A percentile compares a stretch with the other conserved stretches of the same genome.
Evolutionary conservation across 768 basidiomycete species (phyloP).

Genomic region (Gymnopilus junonius): DNA sequence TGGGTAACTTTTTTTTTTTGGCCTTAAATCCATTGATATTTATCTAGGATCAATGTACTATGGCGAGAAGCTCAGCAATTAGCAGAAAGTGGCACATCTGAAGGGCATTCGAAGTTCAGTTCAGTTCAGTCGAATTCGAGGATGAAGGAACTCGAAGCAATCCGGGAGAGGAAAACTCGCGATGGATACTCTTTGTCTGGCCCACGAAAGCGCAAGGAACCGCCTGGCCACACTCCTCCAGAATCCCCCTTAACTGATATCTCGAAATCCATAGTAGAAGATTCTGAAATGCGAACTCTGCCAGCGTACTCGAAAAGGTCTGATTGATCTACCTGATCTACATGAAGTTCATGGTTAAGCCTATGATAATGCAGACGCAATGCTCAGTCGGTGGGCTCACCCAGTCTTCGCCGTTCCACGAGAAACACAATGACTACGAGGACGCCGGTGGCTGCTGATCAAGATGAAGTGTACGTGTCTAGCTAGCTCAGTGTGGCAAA

Average conservation of each 20-base stretch:
- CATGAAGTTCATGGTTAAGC: too few species aligned
- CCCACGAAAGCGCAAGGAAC: slow-evolving; percentile 17
- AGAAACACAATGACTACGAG: slow-evolving; percentile 17
- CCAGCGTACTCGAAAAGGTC: background rate
- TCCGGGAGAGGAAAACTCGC: slow-evolving; percentile 7
- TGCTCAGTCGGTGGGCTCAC: background rate
- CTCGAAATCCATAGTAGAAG: background rate
- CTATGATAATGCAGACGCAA: background rate
- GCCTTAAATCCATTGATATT: background rate
- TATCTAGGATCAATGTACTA: background rate
- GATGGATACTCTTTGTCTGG: background rate
- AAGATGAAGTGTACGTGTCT: slow-evolving; percentile 64
- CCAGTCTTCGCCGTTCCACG: slow-evolving; percentile 29
- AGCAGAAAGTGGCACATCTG: background rate
- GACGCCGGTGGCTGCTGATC: slow-evolving; percentile 14
- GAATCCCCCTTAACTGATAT: background rate
- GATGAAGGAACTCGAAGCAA: slow-evolving; percentile 14
- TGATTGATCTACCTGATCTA: too few species aligned
- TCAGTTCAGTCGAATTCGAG: slow-evolving; percentile 33
- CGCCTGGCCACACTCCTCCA: background rate
- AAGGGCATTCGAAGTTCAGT: background rate
- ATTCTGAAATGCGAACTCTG: background rate
- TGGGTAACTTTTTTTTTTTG: background rate
- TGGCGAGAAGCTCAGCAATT: background rate
- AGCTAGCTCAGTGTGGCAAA: background rate